These are phyloP conservation scores for Solanum phureja DNA, from an alignment of 257 asterid genomes.

Conservation along the genomic window DNA sequence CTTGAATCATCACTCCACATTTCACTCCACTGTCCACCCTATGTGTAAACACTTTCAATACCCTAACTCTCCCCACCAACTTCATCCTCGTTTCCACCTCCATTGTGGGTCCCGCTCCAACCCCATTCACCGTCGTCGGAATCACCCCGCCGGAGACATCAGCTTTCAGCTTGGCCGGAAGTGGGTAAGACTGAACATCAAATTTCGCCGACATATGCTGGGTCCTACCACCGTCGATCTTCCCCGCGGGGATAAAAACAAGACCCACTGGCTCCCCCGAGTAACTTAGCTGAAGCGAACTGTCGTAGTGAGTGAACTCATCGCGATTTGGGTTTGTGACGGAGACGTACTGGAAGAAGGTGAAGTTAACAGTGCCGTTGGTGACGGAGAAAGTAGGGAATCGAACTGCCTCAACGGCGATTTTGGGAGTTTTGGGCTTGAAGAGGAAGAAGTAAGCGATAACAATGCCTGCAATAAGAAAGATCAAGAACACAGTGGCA, in stretches of 20 bases:
- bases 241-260: slow-evolving; percentile 87
- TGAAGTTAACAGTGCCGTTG: slow-evolving; percentile 73
- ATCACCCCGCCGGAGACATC: slow-evolving; percentile 6
- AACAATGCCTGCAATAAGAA: slow-evolving; percentile 44
- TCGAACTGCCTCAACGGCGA: slow-evolving; percentile 77
- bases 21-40: slow-evolving; percentile 53
- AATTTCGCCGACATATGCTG: slow-evolving; percentile 91
- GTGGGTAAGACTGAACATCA: slow-evolving; percentile 60
- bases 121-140: slow-evolving; percentile 12
- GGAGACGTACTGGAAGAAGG: slow-evolving; percentile 78
- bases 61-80: slow-evolving; percentile 81
- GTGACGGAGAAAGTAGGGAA: slow-evolving; percentile 76
- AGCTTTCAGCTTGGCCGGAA: slow-evolving; percentile 30
- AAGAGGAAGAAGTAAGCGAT: slow-evolving; percentile 63
- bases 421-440: slow-evolving; percentile 74
- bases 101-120: slow-evolving; percentile 30
- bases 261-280: slow-evolving; percentile 78
- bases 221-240: slow-evolving; percentile 57
- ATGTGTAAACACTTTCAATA: slow-evolving; percentile 77
- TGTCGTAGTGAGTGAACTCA: slow-evolving; percentile 88
- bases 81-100: slow-evolving; percentile 84
- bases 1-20: slow-evolving; percentile 69
- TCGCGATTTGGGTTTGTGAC: slow-evolving; percentile 88
- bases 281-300: slow-evolving; percentile 82
- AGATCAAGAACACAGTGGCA: slow-evolving; percentile 66